Base-by-base conservation (phyloP, 768 basidiomycete species). In the Lactifluus volemus region DNA sequence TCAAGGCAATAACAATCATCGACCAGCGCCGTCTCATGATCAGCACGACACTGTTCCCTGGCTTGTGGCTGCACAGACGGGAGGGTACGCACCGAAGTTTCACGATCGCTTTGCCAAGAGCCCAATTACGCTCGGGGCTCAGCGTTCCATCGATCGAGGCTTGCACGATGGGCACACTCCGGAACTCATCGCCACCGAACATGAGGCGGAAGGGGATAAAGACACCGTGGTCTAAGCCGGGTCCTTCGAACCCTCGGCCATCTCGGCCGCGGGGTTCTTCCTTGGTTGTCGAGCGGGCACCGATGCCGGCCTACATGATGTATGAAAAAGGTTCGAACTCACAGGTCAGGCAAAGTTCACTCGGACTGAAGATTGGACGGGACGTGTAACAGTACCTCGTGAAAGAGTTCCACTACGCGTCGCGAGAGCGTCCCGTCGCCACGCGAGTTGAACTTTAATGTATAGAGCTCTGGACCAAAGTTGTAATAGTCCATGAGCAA, bases 201-300 rank as follows among this genome's bases (percentile, higher is more conserved):
- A 91, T 91, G 61, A 85, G 69, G 49, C 78, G 76, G 76, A 91
- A 89, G 2, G 89, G 89, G 12, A 92, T 75, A 69, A 90, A 91
- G 49, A 90, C 87, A 25, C 89, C 89, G 67, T 89, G 88, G 68
- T 89, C 88, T 0, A 89, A 72, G 6, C 88, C 88, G 0, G 85
- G 80, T 0, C 84, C 85, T 49, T 67, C 50, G 67, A 81, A 84
- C 0, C 86, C 85, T 19, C 86, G 73, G 10, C 87, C 88, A 64
- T 89, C 87, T 58, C 70, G 65, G 2, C 88, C 88, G 14, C 88
- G 80, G 19, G 76, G 51, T 68, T 90, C 88, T 0, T 69, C 64
- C 52, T 71, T 77, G 6, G 74, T 67, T 7, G 78, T 78, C 7
- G 80, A 75, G 25, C 83, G 79, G 2, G 84, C 82, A 34, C 69